Evolutionary conservation across 2,329 filamentous ascomycete species (phyloP), one percentile per base, ranked within the genome.

Genomic region (Cladosporium sp.): DNA sequence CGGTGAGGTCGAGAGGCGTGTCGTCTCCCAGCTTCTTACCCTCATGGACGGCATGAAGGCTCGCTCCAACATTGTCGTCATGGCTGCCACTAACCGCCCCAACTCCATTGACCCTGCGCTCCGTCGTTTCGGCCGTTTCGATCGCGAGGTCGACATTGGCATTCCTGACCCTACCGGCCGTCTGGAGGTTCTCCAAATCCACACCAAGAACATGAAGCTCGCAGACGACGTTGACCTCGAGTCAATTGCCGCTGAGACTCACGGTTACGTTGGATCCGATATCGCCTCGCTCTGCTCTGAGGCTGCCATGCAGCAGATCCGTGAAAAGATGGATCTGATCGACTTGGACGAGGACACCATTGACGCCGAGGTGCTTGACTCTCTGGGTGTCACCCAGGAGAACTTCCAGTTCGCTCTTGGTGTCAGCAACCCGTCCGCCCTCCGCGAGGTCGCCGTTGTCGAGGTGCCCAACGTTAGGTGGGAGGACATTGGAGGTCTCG

Each of bases 201-300:
- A 99, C 87, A 99, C 95, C 81, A 99, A 99, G 90, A 99, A 99
- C 88, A 99, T 99, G 95, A 99, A 99, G 86, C 88, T 99, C 68
- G 93, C 83, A 67, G 95, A 98, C 66, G 95, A 98, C 74, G 95
- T 99, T 68, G 95, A 99, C 76, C 88, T 99, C 54, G 94, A 97
- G 85, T 90, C 93, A 76, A 97, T 99, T 76, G 95, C 95, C 64
- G 88, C 95, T 34, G 95, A 99, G 85, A 99, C 95, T 57, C 95
- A 99, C 84, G 95, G 95, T 83, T 99, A 98, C 75, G 95, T 99
- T 72, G 95, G 95, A 85, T 98, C 95, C 36, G 95, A 99, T 90
- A 86, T 99, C 80, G 95, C 95, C 67, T 96, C 95, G 34, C 92
- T 99, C 68, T 99, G 95, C 84, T 99, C 95, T 7, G 95, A 99